These are phyloP conservation scores for Pythium biforme DNA, from an alignment of 352 stramenopile genomes.

Conservation along the genomic window DNA sequence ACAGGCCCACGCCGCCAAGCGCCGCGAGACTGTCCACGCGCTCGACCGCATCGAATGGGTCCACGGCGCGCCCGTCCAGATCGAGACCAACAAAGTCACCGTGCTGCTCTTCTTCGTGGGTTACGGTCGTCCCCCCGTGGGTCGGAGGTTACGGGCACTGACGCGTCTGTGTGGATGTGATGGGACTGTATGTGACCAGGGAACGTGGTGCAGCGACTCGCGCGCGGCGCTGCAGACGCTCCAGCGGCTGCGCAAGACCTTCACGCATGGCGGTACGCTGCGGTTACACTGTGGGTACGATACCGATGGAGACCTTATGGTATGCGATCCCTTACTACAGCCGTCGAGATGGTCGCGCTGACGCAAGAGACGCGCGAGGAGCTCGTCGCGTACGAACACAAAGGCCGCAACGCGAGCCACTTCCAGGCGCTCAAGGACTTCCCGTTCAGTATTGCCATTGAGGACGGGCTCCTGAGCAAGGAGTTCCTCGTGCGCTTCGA, in stretches of 20 bases:
- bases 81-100: slow-evolving; percentile 61
- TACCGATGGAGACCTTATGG: not conserved
- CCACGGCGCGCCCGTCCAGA: slow-evolving; percentile 42
- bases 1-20: slow-evolving; percentile 30
- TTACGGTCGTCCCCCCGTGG: not conserved
- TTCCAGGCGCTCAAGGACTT: slow-evolving; percentile 56
- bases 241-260: slow-evolving; percentile 34
- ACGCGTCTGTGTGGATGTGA: not conserved
- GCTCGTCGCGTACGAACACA: slow-evolving; percentile 55
- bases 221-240: slow-evolving; percentile 50
- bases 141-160: no score
- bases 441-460: slow-evolving; percentile 59
- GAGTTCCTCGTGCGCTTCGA: slow-evolving; percentile 69
- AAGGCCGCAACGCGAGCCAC: slow-evolving; percentile 51
- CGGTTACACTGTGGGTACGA: not conserved
- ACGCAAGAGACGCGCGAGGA: slow-evolving; percentile 72
- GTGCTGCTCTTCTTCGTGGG: slow-evolving; percentile 81
- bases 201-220: slow-evolving; percentile 61
- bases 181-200: slow-evolving; percentile 25
- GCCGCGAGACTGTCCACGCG: slow-evolving; percentile 16
- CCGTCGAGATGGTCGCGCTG: slow-evolving; percentile 58
- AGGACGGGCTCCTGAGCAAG: slow-evolving; percentile 71
- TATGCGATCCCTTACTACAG: slow-evolving; percentile 18
- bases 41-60: slow-evolving; percentile 59
- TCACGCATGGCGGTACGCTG: slow-evolving; percentile 37